phyloP scores from a whole-genome alignment of 2,329 filamentous ascomycete species.

The Aureobasidium sp. region DNA sequence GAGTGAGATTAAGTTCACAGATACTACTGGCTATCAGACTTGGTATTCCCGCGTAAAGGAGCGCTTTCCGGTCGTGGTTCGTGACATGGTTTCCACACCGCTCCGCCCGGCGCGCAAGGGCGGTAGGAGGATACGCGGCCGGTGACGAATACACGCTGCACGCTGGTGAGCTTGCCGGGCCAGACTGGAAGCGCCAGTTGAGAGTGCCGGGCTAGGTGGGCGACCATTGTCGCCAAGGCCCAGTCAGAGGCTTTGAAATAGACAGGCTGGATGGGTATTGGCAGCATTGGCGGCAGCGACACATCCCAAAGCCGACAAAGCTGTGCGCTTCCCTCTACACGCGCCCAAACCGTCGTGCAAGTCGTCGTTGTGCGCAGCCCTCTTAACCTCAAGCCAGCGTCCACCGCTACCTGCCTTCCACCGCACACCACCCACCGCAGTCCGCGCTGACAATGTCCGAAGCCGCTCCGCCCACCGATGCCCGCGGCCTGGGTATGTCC shows the following conservation, averaged over 20 bases:
- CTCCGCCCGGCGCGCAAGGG: background rate
- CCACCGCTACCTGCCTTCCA: conserved; percentile 3
- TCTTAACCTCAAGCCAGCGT: background rate
- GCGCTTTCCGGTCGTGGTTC: background rate
- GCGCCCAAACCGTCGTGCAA: background rate
- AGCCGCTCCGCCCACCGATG: conserved; percentile 8
- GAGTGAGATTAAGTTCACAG: background rate
- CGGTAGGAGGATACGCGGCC: background rate
- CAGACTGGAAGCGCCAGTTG: background rate
- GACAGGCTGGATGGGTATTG: background rate
- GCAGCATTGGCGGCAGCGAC: conserved; percentile 4
- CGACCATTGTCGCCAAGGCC: background rate
- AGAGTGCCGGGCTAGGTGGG: background rate
- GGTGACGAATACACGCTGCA: background rate
- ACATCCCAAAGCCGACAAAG: background rate
- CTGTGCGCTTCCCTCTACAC: background rate
- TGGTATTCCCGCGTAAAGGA: background rate
- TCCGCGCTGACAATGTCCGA: conserved; percentile 9
- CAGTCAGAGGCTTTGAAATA: conserved; percentile 1
- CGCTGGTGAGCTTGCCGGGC: background rate
- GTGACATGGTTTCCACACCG: background rate
- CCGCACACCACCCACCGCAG: conserved; percentile 4
- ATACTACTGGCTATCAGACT: background rate
- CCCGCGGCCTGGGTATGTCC: background rate
- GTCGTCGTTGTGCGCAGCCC: background rate